Evolutionary conservation across 176 grass and related monocot genomes (phyloP).

Genomic region (Oryza glumipatula): DNA sequence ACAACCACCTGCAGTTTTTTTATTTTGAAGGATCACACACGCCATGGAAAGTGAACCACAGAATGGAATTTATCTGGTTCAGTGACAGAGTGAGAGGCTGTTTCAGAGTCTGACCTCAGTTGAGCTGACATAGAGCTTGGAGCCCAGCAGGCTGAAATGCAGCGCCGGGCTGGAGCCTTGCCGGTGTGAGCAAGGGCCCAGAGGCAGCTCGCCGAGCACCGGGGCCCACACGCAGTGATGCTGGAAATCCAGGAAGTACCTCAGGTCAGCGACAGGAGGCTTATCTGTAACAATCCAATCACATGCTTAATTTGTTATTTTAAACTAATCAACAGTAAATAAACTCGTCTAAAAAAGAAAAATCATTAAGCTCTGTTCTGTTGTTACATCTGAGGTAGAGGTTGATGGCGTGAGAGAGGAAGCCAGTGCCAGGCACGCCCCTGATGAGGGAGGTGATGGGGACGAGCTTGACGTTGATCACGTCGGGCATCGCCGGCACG

Average conservation of each 20-base stretch:
- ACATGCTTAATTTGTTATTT: not conserved
- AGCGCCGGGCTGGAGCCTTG: constrained; percentile 50
- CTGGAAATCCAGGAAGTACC: constrained; percentile 99
- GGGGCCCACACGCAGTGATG: constrained; percentile 81
- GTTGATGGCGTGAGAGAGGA: constrained; percentile 97
- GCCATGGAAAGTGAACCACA: not conserved
- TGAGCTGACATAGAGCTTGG: constrained; percentile 83
- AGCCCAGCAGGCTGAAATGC: constrained; percentile 69
- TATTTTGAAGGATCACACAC: not conserved
- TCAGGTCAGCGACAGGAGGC: constrained; percentile 84
- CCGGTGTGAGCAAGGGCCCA: constrained; percentile 72
- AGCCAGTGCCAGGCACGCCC: constrained; percentile 68
- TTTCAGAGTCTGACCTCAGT: constrained; percentile 49
- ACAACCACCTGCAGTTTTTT: constrained; percentile 53
- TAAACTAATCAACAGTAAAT: not conserved
- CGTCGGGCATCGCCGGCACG: constrained; percentile 68
- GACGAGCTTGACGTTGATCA: constrained; percentile 79
- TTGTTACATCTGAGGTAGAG: constrained; percentile 86
- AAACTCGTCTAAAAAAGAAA: no score
- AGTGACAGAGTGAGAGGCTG: not conserved
- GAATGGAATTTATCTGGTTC: not conserved
- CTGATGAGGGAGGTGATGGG: constrained; percentile 84
- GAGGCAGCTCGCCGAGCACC: constrained; percentile 68
- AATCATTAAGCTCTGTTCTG: not conserved
- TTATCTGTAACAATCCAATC: constrained; percentile 73